Evolutionary conservation across 305 asterid genomes (phyloP), one percentile per base, ranked within the genome.

Genomic region (Solanum hybrid): DNA sequence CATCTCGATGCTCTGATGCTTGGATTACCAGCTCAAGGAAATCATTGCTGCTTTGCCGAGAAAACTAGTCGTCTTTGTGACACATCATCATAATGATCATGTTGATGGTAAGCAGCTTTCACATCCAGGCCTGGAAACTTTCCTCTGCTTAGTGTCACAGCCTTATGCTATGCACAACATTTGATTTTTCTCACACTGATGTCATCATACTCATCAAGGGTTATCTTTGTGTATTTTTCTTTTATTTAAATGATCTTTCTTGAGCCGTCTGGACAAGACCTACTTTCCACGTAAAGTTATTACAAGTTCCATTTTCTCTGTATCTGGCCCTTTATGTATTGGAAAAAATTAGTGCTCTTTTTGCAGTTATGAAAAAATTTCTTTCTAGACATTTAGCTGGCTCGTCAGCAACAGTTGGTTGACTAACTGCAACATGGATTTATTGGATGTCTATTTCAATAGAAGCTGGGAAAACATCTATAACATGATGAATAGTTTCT

Each of bases 1-100:
- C 70, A 31, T 89, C 45, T 89, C 13, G 20, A 36, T n/a, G 38
- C 39, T 5, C 38, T 92, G 92, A 86, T 89, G 82, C 73, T 38
- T 88, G 87, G 88, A 41, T 39, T 51, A 78, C 89, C 95, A 97
- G 99, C 98, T 97, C 89, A 95, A 93, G 90, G 95, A 96, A 92
- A 95, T 97, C 85, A 90, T 97, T 92, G 92, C 95, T 88, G 94
- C 95, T 7, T 95, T 97, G 89, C 99, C 99, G 20, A 93, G 93
- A 90, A 97, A 96, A 92, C 89, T 97, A 92, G 61, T 96, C 6
- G 97, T 97, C 90, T 95, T 96, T 92, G 96, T 94, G 90, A 96
- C 99, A 92, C 99, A 97, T 93, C 99, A 97, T 91, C 99, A 97
- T 92, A 94, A 33, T 57, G 99, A 97, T 95, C 99, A 96, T 72